A percentile compares a stretch with the other conserved stretches of the same genome.
Conservation (phyloP, 192 early-diverging fungal genomes). For the Entomortierella beljakovae region DNA sequence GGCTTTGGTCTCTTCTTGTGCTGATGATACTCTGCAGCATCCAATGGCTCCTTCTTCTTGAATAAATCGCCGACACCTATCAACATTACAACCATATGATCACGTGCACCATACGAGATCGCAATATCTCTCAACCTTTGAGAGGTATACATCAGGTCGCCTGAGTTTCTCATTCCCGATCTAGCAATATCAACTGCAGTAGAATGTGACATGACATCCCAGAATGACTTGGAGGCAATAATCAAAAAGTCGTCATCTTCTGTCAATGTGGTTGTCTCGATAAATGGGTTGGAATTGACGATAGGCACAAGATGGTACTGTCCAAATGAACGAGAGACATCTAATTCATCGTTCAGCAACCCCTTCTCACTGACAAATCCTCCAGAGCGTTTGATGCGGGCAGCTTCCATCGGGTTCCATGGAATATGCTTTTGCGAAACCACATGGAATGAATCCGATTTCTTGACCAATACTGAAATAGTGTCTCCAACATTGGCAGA, state of each 20-base stretch:
- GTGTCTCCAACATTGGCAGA: conserved; percentile 91
- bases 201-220: conserved; percentile 84
- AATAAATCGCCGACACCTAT: conserved; percentile 88
- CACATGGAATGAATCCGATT: conserved; percentile 73
- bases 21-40: conserved; percentile 40
- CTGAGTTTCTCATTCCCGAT: conserved; percentile 66
- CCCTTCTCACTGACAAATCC: conserved; percentile 84
- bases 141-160: conserved; percentile 79
- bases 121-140: conserved; percentile 90
- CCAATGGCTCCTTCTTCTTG: conserved; percentile 51
- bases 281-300: conserved; percentile 88
- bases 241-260: conserved; percentile 88
- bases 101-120: conserved; percentile 81
- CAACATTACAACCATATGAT: conserved; percentile 90
- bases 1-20: conserved; percentile 58
- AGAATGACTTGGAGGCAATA: conserved; percentile 78
- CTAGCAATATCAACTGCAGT: conserved; percentile 89
- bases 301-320: conserved; percentile 86
- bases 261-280: conserved; percentile 77
- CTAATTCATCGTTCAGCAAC: conserved; percentile 79
- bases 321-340: conserved; percentile 88
- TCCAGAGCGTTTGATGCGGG: conserved; percentile 82
- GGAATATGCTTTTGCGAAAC: conserved; percentile 82
- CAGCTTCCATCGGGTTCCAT: conserved; percentile 73
- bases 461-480: conserved; percentile 81